Percentiles rank a stretch among this genome's conserved stretches.
Evolutionary conservation across 371 early-diverging fungal species (phyloP).

Genomic region (Ecytonucleospora hepatopenaei): DNA sequence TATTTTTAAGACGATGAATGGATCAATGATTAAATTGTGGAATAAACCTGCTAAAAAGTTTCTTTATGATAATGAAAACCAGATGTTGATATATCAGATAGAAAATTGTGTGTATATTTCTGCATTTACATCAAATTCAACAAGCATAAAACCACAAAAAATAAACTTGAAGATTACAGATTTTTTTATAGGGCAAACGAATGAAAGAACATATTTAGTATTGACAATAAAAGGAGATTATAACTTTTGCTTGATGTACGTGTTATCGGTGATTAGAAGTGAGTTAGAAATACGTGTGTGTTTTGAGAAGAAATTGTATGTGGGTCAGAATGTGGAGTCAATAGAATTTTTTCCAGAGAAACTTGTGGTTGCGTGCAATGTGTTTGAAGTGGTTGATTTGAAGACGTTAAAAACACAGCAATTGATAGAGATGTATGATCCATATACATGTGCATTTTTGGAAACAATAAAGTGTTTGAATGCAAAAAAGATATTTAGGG

Average conservation of each 20-base stretch:
- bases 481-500: slow-evolving; percentile 39
- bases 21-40: slow-evolving; percentile 13
- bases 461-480: slow-evolving; percentile 2
- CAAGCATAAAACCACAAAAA: slow-evolving; percentile 4
- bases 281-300: slow-evolving; percentile 8
- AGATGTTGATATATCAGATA: slow-evolving; percentile 24
- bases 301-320: slow-evolving; percentile 44
- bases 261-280: slow-evolving; percentile 12
- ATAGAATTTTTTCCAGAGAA: slow-evolving; percentile 40
- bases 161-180: slow-evolving; percentile 17
- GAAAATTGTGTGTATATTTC: slow-evolving; percentile 13
- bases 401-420: slow-evolving; percentile 54
- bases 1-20: slow-evolving; percentile 15
- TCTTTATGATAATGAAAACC: slow-evolving; percentile 25
- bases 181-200: slow-evolving; percentile 35
- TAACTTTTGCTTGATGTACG: slow-evolving; percentile 24
- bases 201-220: slow-evolving; percentile 21
- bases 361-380: slow-evolving; percentile 53
- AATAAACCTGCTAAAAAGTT: slow-evolving; percentile 26
- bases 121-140: slow-evolving; percentile 12
- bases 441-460: slow-evolving; percentile 28
- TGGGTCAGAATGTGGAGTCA: slow-evolving; percentile 44
- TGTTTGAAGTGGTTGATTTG: slow-evolving; percentile 56
- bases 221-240: slow-evolving; percentile 8
- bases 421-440: slow-evolving; percentile 46